These are phyloP conservation scores for Barnettozyma wickerhamii DNA, from an alignment of 805 yeast genomes.

Conservation along the genomic window DNA sequence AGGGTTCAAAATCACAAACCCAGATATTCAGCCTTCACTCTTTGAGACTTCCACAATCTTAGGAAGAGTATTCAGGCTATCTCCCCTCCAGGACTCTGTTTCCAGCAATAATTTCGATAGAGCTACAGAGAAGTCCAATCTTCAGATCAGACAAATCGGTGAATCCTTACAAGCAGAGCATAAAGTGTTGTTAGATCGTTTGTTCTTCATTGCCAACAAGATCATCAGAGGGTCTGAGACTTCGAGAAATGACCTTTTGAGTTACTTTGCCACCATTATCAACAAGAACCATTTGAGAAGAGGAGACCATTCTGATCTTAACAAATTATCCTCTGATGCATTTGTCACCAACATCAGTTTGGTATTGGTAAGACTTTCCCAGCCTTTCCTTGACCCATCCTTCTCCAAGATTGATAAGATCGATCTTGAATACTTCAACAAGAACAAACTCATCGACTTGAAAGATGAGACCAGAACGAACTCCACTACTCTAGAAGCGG, in stretches of 20 bases:
- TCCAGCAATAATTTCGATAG: conserved; percentile 40
- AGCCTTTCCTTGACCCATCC: conserved; percentile 74
- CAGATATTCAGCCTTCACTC: conserved; percentile 40
- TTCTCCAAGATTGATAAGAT: conserved; percentile 72
- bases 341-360: conserved; percentile 74
- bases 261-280: conserved; percentile 68
- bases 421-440: conserved; percentile 62
- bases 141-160: conserved; percentile 46
- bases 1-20: conserved; percentile 44
- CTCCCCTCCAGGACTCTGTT: conserved; percentile 63
- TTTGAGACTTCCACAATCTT: conserved; percentile 61
- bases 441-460: conserved; percentile 53
- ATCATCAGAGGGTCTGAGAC: conserved; percentile 67
- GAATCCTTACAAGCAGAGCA: conserved; percentile 64
- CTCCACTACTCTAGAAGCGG: conserved; percentile 68
- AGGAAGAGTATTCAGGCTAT: conserved; percentile 73
- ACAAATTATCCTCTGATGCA: conserved; percentile 68
- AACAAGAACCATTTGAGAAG: conserved; percentile 82
- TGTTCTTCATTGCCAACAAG: conserved; percentile 67
- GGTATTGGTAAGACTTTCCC: conserved; percentile 65
- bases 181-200: conserved; percentile 50
- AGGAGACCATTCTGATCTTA: conserved; percentile 74
- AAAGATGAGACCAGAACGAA: conserved; percentile 79
- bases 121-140: conserved; percentile 29
- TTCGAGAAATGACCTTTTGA: conserved; percentile 60